phyloP scores from a whole-genome alignment of 148 eudicot species.

The Agrostemma githago region DNA sequence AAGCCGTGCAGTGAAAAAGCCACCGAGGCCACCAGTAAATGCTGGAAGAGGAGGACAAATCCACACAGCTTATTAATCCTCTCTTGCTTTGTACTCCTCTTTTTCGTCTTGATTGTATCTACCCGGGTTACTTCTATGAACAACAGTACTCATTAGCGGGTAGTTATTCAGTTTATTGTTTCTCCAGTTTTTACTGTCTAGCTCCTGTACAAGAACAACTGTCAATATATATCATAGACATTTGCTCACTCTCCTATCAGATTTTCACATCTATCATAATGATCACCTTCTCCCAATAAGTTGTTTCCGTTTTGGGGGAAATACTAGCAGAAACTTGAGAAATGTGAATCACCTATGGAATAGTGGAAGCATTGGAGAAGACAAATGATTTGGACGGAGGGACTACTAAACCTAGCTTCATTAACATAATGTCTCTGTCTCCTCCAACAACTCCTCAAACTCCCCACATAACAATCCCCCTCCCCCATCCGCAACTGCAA shows the following conservation, averaged over 20 bases:
- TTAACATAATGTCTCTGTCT: no score
- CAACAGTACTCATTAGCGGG: neutral
- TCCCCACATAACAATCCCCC: neutral
- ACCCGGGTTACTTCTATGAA: neutral
- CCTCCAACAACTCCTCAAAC: neutral
- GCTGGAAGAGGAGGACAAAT: constrained; percentile 24
- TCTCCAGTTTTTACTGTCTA: neutral
- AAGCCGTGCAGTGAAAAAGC: neutral
- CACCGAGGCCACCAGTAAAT: constrained; percentile 9
- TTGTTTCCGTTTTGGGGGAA: neutral
- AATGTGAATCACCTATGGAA: neutral
- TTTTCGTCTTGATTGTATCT: neutral
- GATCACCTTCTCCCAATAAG: neutral
- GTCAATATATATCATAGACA: neutral
- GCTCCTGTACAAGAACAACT: neutral
- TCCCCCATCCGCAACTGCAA: neutral
- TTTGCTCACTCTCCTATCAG: neutral
- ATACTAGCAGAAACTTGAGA: neutral
- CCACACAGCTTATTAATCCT: neutral
- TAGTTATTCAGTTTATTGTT: neutral
- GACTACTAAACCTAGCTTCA: no score
- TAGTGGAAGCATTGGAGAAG: neutral
- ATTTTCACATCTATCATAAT: neutral
- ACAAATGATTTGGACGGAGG: no score
- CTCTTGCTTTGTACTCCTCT: no score